phyloP scores from a whole-genome alignment of 1,284 basidiomycete genomes.

The Agroathelia rolfsii region DNA sequence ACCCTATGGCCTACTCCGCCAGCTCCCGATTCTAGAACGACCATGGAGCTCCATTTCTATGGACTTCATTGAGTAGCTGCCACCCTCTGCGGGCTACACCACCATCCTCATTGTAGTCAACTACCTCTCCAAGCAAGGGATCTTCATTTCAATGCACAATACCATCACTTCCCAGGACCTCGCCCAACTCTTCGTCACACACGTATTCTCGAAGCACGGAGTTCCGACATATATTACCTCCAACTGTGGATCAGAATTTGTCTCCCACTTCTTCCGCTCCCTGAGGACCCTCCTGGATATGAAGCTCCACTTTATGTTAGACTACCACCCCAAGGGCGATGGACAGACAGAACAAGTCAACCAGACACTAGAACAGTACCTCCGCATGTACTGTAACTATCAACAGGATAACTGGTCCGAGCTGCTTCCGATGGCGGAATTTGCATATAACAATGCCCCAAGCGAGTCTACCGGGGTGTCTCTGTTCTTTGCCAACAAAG shows the following conservation, averaged over 20 bases:
- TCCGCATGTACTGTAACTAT: conserved; percentile 23
- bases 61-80: conserved; percentile 31
- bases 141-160: conserved; percentile 24
- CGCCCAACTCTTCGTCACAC: conserved; percentile 18
- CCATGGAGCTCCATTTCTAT: conserved; percentile 27
- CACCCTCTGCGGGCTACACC: conserved; percentile 18
- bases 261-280: conserved; percentile 17
- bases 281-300: conserved; percentile 14
- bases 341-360: conserved; percentile 34
- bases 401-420: conserved; percentile 28
- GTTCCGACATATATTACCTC: conserved; percentile 19
- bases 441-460: conserved; percentile 27
- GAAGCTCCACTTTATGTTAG: conserved; percentile 12
- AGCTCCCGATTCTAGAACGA: conserved; percentile 19
- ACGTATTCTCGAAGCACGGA: conserved; percentile 21
- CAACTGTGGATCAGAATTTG: conserved; percentile 19
- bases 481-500: conserved; percentile 27
- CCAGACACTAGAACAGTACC: conserved; percentile 28
- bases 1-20: conserved; percentile 25
- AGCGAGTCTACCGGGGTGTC: conserved; percentile 18
- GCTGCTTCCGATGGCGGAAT: conserved; percentile 26
- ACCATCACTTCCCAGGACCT: conserved; percentile 20
- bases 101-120: conserved; percentile 21
- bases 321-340: conserved; percentile 32
- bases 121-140: conserved; percentile 12